These are phyloP conservation scores for Ananas comosus DNA, from an alignment of 176 grass and related monocot species.

Conservation along the genomic window DNA sequence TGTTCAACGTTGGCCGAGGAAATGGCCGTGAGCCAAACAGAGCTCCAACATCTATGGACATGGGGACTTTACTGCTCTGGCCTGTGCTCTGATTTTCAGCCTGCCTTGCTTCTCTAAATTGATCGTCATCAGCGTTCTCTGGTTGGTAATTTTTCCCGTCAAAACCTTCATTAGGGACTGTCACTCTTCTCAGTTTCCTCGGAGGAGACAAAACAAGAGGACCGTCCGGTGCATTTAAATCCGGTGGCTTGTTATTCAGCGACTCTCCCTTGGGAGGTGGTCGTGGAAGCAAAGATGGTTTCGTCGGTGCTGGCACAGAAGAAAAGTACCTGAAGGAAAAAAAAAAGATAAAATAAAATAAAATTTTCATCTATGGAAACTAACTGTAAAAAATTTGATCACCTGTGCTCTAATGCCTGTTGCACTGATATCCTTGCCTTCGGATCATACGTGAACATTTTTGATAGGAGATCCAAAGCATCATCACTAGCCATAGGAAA, in stretches of 20 bases:
- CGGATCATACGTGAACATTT: constrained; percentile 93
- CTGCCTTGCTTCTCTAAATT: constrained; percentile 35
- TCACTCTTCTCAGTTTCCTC: constrained; percentile 83
- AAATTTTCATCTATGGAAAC: neutral
- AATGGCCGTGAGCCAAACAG: constrained; percentile 74
- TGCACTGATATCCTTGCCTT: constrained; percentile 92
- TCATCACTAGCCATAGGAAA: constrained; percentile 87
- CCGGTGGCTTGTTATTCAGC: constrained; percentile 41
- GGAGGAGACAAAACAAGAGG: constrained; percentile 76
- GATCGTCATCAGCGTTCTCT: constrained; percentile 47
- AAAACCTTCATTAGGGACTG: constrained; percentile 40
- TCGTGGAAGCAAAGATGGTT: constrained; percentile 67
- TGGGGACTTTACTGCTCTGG: constrained; percentile 69
- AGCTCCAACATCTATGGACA: constrained; percentile 89
- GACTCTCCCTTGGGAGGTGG: constrained; percentile 65
- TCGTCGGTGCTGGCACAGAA: constrained; percentile 82
- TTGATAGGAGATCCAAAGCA: constrained; percentile 88
- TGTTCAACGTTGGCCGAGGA: constrained; percentile 70
- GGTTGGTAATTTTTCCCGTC: constrained; percentile 36
- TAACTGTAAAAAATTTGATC: neutral
- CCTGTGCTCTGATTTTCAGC: constrained; percentile 31
- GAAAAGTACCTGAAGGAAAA: constrained; percentile 61
- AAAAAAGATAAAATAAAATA: constrained; percentile 16
- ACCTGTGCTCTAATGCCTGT: constrained; percentile 98
- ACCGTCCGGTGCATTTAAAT: constrained; percentile 49